Evolutionary conservation across 2,329 filamentous ascomycete species (phyloP), one percentile per base, ranked within the genome.

Genomic region (Botrytis cinerea): DNA sequence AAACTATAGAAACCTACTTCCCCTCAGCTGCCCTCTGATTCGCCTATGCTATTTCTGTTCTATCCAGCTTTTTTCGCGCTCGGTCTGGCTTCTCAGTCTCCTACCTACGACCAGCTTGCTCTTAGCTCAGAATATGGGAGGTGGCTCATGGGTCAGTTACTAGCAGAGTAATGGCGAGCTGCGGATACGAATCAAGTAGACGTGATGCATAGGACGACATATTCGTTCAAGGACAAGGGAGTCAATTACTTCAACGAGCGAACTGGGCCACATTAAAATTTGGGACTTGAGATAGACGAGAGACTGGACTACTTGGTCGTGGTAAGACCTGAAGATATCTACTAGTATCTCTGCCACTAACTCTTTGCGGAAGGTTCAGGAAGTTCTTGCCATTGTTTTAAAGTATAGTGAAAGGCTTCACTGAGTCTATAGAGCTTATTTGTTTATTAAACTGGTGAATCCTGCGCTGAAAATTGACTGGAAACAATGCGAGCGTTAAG

Each of bases 171-270:
- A 6, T 51, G 14, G 18, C 16, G 7, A 10, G 16, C n/a, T 59
- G 54, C 16, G 54, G 54, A 59, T 20, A 7, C 7, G 7, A n/a
- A 16, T 20, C 20, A 4, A 20, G 16, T 5, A 59, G 28, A 59
- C 8, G 7, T 32, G 16, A 1, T 59, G 28, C 2, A 28, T 28
- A 28, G 28, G 28, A 28, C 28, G 28, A 28, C 28, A 28, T 28
- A 28, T 28, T 28, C 28, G 28, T 28, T 28, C 28, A 28, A 8
- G 54, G 7, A 20, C 0, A 35, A 32, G 2, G 14, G 7, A 20
- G n/a, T 20, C 6, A 32, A 10, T 59, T 2, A 20, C 10, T 4
- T 32, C 3, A 20, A 3, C 0, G 1, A 32, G 28, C 8, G 2
- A 9, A 20, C 4, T 9, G 20, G 7, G 20, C 7, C 8, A 10